Base-by-base conservation (phyloP, 805 yeast genomes). In the Metschnikowia gruessii region DNA sequence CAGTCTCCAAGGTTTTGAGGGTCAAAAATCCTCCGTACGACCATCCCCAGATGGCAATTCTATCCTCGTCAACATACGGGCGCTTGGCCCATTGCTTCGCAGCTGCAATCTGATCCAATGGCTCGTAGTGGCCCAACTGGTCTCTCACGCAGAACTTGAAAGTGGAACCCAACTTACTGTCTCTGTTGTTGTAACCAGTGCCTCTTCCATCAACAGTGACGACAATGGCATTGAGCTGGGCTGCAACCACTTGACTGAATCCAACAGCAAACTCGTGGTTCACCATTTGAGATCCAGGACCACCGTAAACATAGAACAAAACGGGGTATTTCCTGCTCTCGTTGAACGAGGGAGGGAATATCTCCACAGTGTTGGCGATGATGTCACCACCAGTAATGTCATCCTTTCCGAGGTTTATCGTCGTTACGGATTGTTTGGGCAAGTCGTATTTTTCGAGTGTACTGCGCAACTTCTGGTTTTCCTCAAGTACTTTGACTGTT, bases 131-230 rank as follows among this genome's bases (percentile, higher is more conserved):
- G 1, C 98, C 97, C 44, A 94, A 73, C 26, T 80, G 78, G 61
- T 87, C 95, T 42, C 95, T 79, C 2, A 94, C 98, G 30, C 80
- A 63, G 22, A 85, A 78, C 62, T 96, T 80, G 70, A 83, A 94
- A 10, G 61, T 45, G 3, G 76, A 56, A 1, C 75, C 75, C 42
- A 77, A 62, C 42, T 83, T 78, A 1, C 43, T 44, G 40, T 67
- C 65, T 36, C 55, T 52, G 12, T 96, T 96, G 67, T 82, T 87
- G 65, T 75, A 87, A 0, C 97, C 98, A 1, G 99, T 94, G 26
- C 99, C 99, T 56, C 99, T 79, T 0, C 98, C 98, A 66, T 94
- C 99, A 3, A 94, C 95, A 1, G 96, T 87, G 1, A 94, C 96
- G 8, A 94, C 96, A 40, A 94, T 78, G 2, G 95, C 88, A 57